Evolutionary conservation across 139 green algal species (phyloP).

Genomic region (Asterochloris erici): DNA sequence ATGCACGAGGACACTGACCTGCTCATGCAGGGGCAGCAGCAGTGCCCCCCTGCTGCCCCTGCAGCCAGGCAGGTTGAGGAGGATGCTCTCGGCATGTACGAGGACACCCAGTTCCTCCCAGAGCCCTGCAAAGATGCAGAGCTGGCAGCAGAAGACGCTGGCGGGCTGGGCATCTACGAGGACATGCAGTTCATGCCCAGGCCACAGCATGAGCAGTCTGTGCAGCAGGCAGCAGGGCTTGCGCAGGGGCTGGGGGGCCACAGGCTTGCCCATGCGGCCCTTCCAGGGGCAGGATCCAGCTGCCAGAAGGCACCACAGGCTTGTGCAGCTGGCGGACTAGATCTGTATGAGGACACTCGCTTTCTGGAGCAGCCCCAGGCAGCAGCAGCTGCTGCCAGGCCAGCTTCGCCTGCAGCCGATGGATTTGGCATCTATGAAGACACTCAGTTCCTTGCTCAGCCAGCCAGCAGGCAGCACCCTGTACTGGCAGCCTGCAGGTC

Average conservation of each 20-base stretch:
- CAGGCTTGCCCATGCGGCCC: background rate
- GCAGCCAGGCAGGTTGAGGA: too few relatives aligned
- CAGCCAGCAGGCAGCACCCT: background rate
- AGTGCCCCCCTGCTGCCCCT: too few relatives aligned
- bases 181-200: background rate
- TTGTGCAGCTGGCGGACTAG: background rate
- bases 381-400: background rate
- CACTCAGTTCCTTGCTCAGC: constrained; percentile 14
- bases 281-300: background rate
- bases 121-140: too few relatives aligned
- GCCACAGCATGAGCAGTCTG: background rate
- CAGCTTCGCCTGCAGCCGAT: background rate
- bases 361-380: constrained; percentile 21
- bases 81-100: too few relatives aligned
- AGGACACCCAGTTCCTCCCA: too few relatives aligned
- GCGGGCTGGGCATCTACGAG: too few relatives aligned
- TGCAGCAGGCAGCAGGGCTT: constrained; percentile 25
- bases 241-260: background rate
- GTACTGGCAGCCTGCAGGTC: too few relatives aligned
- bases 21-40: too few relatives aligned
- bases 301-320: background rate
- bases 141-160: too few relatives aligned
- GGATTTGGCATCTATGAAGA: constrained; percentile 20
- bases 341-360: constrained; percentile 42
- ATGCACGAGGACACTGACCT: too few relatives aligned